Evolutionary conservation across 164 flowering plant species (phyloP).

Genomic region (Vitis rupestris): DNA sequence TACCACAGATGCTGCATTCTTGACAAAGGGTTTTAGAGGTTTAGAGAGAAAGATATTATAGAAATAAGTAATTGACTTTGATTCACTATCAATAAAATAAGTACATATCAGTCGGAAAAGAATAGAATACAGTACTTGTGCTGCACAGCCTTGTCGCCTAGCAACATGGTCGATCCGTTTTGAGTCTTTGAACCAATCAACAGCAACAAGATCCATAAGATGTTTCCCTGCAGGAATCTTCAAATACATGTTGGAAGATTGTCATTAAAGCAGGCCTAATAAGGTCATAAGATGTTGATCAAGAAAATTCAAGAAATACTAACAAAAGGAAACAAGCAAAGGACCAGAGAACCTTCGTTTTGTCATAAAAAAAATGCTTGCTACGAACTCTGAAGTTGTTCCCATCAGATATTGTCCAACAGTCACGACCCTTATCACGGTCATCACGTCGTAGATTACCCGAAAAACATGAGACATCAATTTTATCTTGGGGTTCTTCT

Average conservation of each 20-base stretch:
- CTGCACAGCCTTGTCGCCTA: slow-evolving; percentile 90
- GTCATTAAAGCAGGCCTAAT: slow-evolving; percentile 10
- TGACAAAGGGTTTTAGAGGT: no score
- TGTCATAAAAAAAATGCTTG: slow-evolving; percentile 73
- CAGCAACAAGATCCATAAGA: slow-evolving; percentile 97
- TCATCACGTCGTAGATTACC: slow-evolving; percentile 81
- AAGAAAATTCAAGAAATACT: background rate
- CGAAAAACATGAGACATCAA: slow-evolving; percentile 84
- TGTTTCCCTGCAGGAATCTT: slow-evolving; percentile 92
- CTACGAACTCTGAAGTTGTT: slow-evolving; percentile 96
- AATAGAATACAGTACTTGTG: slow-evolving; percentile 44
- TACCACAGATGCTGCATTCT: no score
- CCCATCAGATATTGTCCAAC: slow-evolving; percentile 91
- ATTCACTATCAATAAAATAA: no score
- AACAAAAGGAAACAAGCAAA: slow-evolving; percentile 2
- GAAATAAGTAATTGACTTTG: no score
- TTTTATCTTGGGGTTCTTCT: slow-evolving; percentile 57
- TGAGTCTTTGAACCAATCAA: slow-evolving; percentile 95
- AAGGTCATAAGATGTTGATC: background rate
- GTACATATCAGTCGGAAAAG: no score
- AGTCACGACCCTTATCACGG: slow-evolving; percentile 76
- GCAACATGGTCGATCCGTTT: slow-evolving; percentile 99
- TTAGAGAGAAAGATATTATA: no score
- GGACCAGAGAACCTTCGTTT: slow-evolving; percentile 64
- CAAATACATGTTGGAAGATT: slow-evolving; percentile 15